Evolutionary conservation across 306 rosid genomes (phyloP).

Genomic region (Pueraria montana): DNA sequence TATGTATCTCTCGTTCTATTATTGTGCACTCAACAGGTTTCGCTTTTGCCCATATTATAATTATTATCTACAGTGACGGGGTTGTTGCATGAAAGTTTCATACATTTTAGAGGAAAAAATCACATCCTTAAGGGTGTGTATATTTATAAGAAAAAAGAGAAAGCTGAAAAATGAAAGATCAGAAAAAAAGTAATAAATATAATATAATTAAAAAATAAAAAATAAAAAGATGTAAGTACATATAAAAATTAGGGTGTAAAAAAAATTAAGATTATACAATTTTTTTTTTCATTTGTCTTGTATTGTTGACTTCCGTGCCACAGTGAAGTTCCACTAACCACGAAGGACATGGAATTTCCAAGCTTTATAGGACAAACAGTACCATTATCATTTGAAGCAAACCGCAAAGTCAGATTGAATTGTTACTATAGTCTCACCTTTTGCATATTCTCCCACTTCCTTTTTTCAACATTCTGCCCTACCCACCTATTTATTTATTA

Average conservation of each 20-base stretch:
- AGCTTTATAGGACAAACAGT: conserved; percentile 63
- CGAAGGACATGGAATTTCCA: conserved; percentile 57
- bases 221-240: background rate
- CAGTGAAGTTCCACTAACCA: conserved; percentile 78
- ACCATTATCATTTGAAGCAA: conserved; percentile 49
- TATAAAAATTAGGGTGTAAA: background rate
- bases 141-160: conserved; percentile 35
- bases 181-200: background rate
- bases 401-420: conserved; percentile 43
- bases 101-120: background rate
- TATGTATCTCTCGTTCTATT: conserved; percentile 51
- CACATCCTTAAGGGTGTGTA: conserved; percentile 19
- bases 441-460: conserved; percentile 38
- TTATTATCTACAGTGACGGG: conserved; percentile 45
- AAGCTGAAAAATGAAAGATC: background rate
- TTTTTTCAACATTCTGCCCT: conserved; percentile 39
- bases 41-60: conserved; percentile 54
- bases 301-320: conserved; percentile 79
- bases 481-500: conserved; percentile 21
- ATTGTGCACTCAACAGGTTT: conserved; percentile 75
- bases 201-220: background rate
- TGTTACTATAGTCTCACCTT: conserved; percentile 44
- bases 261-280: background rate
- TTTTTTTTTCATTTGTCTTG: conserved; percentile 58
- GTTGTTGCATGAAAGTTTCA: conserved; percentile 58